Percentiles rank a stretch among this genome's conserved stretches.
Evolutionary conservation across 495 filamentous ascomycete species (phyloP).

Genomic region (Clohesyomyces aquaticus): DNA sequence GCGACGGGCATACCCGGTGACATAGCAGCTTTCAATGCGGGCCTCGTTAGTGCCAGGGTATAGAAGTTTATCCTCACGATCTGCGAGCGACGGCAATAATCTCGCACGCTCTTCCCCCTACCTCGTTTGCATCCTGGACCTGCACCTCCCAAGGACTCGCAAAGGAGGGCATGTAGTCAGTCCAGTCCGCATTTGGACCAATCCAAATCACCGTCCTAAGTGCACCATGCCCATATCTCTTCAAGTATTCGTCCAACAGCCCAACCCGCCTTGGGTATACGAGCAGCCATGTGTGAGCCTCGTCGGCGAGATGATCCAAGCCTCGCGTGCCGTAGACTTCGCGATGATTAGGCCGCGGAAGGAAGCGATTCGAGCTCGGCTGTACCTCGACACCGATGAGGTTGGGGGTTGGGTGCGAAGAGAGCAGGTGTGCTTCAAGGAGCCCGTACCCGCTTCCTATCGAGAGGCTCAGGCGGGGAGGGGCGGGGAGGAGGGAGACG

Average conservation of each 20-base stretch:
- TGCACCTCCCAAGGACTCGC: slow-evolving; percentile 3
- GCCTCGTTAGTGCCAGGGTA: no score
- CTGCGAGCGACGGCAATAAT: slow-evolving; percentile 22
- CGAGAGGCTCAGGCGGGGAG: slow-evolving; percentile 53
- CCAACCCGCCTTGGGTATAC: slow-evolving; percentile 58
- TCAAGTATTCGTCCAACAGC: slow-evolving; percentile 53
- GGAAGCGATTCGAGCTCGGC: slow-evolving; percentile 52
- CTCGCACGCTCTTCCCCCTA: slow-evolving; percentile 33
- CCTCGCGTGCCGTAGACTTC: slow-evolving; percentile 53
- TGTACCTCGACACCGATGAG: slow-evolving; percentile 56
- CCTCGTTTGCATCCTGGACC: slow-evolving; percentile 12
- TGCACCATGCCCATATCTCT: slow-evolving; percentile 36
- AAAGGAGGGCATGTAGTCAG: slow-evolving; percentile 46
- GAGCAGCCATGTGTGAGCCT: slow-evolving; percentile 57
- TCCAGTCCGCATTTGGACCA: slow-evolving; percentile 56
- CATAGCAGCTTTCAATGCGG: no score
- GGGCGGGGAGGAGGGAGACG: slow-evolving; percentile 48
- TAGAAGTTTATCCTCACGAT: no score
- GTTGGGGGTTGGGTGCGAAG: slow-evolving; percentile 25
- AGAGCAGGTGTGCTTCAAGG: slow-evolving; percentile 54
- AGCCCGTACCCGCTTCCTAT: slow-evolving; percentile 60
- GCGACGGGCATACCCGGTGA: no score
- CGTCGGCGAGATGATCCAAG: slow-evolving; percentile 44
- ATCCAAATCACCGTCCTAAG: slow-evolving; percentile 55
- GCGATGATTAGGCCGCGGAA: slow-evolving; percentile 50